phyloP scores from a whole-genome alignment of 257 asterid species.

The Nicotiana paniculata region DNA sequence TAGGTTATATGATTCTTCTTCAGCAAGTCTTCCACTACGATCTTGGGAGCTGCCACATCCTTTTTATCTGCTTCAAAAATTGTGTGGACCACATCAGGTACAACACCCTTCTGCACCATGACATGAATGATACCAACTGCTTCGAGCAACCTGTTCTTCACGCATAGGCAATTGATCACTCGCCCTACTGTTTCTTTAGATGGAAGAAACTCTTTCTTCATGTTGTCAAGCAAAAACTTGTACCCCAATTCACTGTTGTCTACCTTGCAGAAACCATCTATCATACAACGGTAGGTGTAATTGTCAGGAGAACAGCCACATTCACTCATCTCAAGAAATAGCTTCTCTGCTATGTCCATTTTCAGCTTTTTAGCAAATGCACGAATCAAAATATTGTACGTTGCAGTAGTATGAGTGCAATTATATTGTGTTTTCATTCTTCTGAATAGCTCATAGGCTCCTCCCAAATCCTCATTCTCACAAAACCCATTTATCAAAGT shows the following conservation, averaged over 20 bases:
- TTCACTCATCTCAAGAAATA: conserved; percentile 53
- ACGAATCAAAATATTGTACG: conserved; percentile 60
- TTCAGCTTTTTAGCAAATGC: conserved; percentile 57
- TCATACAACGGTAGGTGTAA: conserved; percentile 71
- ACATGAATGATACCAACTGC: conserved; percentile 57
- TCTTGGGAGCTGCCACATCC: conserved; percentile 79
- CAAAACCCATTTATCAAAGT: conserved; percentile 75
- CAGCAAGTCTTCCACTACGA: conserved; percentile 72
- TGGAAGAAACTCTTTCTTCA: conserved; percentile 52
- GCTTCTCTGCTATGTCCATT: conserved; percentile 47
- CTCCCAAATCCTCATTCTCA: conserved; percentile 56
- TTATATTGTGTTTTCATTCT: conserved; percentile 50
- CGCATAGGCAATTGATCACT: conserved; percentile 66
- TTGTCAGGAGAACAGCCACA: conserved; percentile 45
- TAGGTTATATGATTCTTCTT: conserved; percentile 64
- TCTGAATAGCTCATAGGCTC: conserved; percentile 51
- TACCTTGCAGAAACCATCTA: conserved; percentile 74
- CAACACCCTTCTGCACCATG: conserved; percentile 71
- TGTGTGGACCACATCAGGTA: conserved; percentile 61
- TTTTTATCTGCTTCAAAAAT: conserved; percentile 73
- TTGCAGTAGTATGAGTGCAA: conserved; percentile 53
- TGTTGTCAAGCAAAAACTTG: conserved; percentile 42
- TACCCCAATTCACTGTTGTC: conserved; percentile 58
- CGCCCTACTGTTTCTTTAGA: conserved; percentile 60
- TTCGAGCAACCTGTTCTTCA: conserved; percentile 54